Evolutionary conservation across 2,329 filamentous ascomycete genomes (phyloP).

Genomic region (Aspergillus neoniger): DNA sequence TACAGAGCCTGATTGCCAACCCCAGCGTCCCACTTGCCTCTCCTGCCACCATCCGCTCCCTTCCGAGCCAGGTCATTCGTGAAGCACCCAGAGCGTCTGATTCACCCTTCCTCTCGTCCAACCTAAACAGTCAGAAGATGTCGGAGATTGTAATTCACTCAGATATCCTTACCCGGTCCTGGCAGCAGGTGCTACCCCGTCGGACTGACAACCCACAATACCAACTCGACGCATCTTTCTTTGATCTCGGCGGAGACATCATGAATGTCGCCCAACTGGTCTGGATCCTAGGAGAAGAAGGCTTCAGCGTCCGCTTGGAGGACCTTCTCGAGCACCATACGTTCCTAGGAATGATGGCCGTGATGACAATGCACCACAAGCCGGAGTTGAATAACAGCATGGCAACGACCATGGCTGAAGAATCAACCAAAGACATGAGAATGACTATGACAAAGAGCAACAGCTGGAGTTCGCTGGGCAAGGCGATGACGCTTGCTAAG

Average conservation of each 20-base stretch:
- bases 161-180: slow-evolving; percentile 42
- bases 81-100: slow-evolving; percentile 31
- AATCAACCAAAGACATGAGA: neutral
- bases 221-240: slow-evolving; percentile 46
- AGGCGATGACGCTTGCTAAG: slow-evolving; percentile 32
- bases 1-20: slow-evolving; percentile 38
- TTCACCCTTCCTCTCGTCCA: slow-evolving; percentile 37
- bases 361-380: slow-evolving; percentile 33
- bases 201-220: slow-evolving; percentile 27
- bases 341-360: slow-evolving; percentile 45
- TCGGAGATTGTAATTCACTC: slow-evolving; percentile 44
- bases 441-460: slow-evolving; percentile 17
- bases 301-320: slow-evolving; percentile 41
- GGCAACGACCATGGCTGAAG: neutral
- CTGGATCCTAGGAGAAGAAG: slow-evolving; percentile 46
- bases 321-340: slow-evolving; percentile 45
- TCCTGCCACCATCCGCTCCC: slow-evolving; percentile 33
- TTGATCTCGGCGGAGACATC: slow-evolving; percentile 45
- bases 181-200: slow-evolving; percentile 42
- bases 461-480: slow-evolving; percentile 26
- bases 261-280: slow-evolving; percentile 44
- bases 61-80: slow-evolving; percentile 33
- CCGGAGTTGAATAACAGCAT: slow-evolving; percentile 22
- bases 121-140: slow-evolving; percentile 40
- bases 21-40: slow-evolving; percentile 38